These are phyloP conservation scores for Aphanomyces astaci DNA, from an alignment of 352 stramenopile species.

Conservation along the genomic window DNA sequence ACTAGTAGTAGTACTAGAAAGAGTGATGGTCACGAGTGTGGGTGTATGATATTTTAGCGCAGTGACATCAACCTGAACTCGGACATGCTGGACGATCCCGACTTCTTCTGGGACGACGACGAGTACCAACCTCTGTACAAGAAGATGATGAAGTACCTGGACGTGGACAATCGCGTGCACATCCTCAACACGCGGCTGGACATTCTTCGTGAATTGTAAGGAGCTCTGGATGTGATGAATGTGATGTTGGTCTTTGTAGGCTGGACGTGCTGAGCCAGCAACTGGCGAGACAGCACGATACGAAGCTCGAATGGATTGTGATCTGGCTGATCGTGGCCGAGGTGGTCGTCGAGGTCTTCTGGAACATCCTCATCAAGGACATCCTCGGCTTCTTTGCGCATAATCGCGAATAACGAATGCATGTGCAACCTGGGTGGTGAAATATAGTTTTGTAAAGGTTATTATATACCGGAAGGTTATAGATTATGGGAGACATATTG, in stretches of 20 bases:
- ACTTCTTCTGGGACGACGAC: constrained; percentile 94
- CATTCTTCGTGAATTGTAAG: constrained; percentile 87
- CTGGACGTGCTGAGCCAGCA: constrained; percentile 90
- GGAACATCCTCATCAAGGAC: constrained; percentile 86
- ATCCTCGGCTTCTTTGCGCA: constrained; percentile 79
- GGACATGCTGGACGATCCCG: constrained; percentile 90
- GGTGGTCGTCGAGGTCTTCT: constrained; percentile 82
- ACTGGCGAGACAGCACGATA: constrained; percentile 82
- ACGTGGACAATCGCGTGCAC: constrained; percentile 87
- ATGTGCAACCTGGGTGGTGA: too few relatives aligned
- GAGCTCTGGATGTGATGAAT: background rate
- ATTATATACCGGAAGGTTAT: too few relatives aligned
- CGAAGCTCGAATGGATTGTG: constrained; percentile 90
- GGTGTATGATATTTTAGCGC: constrained; percentile 2
- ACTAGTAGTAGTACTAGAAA: background rate
- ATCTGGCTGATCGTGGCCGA: constrained; percentile 91
- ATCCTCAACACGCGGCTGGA: constrained; percentile 92
- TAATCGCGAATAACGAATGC: constrained; percentile 3
- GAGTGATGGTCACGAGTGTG: background rate
- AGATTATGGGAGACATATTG: too few relatives aligned
- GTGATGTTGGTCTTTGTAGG: constrained; percentile 27
- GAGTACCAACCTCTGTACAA: constrained; percentile 89
- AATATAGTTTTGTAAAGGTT: too few relatives aligned
- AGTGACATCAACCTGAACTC: constrained; percentile 90
- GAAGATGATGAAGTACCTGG: constrained; percentile 88